phyloP scores from a whole-genome alignment of 805 yeast species.

The Zygosaccharomyces bisporus region DNA sequence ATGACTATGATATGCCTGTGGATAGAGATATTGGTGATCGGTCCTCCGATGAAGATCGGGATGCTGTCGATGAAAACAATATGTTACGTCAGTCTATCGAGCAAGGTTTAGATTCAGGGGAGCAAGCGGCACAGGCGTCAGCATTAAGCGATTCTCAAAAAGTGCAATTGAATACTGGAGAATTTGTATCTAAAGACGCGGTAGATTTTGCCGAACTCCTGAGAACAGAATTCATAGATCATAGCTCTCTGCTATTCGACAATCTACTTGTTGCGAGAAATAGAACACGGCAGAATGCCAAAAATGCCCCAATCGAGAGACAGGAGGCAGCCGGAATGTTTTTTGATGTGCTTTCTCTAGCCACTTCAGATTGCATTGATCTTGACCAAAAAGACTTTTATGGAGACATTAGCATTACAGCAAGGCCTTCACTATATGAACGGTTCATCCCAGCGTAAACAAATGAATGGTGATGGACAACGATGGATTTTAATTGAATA shows the following conservation, averaged over 20 bases:
- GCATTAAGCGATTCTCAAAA: slow-evolving; percentile 11
- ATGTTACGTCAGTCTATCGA: slow-evolving; percentile 7
- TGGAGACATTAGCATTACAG: slow-evolving; percentile 52
- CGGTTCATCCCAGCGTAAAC: slow-evolving; percentile 25
- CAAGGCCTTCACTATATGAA: slow-evolving; percentile 41
- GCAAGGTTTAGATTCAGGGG: slow-evolving; percentile 9
- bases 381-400: slow-evolving; percentile 59
- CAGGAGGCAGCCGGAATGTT: slow-evolving; percentile 44
- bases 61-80: slow-evolving; percentile 2
- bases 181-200: slow-evolving; percentile 27
- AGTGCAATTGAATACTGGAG: slow-evolving; percentile 20
- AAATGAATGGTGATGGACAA: background rate
- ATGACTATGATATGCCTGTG: slow-evolving; percentile 17
- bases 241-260: slow-evolving; percentile 16
- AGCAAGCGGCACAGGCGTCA: slow-evolving; percentile 5
- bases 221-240: slow-evolving; percentile 19
- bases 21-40: slow-evolving; percentile 18
- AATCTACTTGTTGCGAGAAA: slow-evolving; percentile 12
- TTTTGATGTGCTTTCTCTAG: slow-evolving; percentile 78
- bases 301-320: slow-evolving; percentile 14
- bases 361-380: slow-evolving; percentile 66
- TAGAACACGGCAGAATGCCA: background rate
- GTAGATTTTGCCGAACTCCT: slow-evolving; percentile 30
- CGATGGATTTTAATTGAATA: background rate
- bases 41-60: slow-evolving; percentile 5